phyloP scores from a whole-genome alignment of 129 eudicot species.

The Calendula officinalis region DNA sequence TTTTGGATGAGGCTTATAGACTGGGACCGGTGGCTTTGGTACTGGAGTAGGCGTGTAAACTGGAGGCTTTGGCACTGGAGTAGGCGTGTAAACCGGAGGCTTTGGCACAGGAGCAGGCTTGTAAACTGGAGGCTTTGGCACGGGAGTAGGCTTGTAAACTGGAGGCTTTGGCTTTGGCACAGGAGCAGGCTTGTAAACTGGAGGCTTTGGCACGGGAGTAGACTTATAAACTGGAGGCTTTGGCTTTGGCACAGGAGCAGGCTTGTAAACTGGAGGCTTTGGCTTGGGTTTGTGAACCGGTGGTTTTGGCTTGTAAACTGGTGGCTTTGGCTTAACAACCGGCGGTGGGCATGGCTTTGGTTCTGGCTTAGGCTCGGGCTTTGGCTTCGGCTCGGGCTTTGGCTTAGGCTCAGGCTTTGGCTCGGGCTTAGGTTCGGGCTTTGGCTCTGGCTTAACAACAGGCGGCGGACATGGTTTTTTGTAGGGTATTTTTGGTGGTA shows the following conservation, averaged over 20 bases:
- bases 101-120: not conserved
- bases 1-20: slow-evolving; percentile 24
- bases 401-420: slow-evolving; percentile 26
- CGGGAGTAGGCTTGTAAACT: not conserved
- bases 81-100: not conserved
- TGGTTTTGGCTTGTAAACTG: slow-evolving; percentile 8
- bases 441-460: slow-evolving; percentile 27
- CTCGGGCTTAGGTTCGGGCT: slow-evolving; percentile 6
- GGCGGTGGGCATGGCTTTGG: slow-evolving; percentile 24
- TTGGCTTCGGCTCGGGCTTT: slow-evolving; percentile 1
- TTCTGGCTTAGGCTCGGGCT: slow-evolving; percentile 32
- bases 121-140: slow-evolving; percentile 1
- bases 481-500: slow-evolving; percentile 25
- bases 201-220: too few species aligned
- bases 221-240: too few species aligned
- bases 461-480: slow-evolving; percentile 40
- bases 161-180: slow-evolving; percentile 15
- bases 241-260: too few species aligned
- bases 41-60: slow-evolving; percentile 2
- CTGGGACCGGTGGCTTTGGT: not conserved
- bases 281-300: too few species aligned
- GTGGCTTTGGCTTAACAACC: slow-evolving; percentile 8
- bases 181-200: too few species aligned
- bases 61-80: too few species aligned
- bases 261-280: too few species aligned